These are phyloP conservation scores for Gypsophila paniculata DNA, from an alignment of 179 eudicot genomes.

Conservation along the genomic window DNA sequence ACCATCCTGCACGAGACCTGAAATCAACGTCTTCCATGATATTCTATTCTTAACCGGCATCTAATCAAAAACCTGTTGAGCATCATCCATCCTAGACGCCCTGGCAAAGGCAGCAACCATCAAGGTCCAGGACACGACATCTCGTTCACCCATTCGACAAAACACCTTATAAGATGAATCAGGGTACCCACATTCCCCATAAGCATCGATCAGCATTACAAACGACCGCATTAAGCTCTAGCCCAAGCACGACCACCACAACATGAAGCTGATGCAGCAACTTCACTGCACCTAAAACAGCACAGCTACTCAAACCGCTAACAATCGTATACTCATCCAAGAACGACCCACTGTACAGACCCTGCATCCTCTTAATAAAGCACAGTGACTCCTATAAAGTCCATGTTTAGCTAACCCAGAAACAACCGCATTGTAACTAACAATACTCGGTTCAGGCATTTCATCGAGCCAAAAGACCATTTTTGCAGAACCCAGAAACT, in stretches of 20 bases:
- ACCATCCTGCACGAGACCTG: slow-evolving; percentile 50
- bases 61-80: slow-evolving; percentile 39
- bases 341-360: slow-evolving; percentile 20
- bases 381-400: slow-evolving; percentile 35
- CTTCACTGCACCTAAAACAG: slow-evolving; percentile 33
- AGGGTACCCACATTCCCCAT: slow-evolving; percentile 56
- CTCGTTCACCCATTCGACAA: slow-evolving; percentile 47
- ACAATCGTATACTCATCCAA: slow-evolving; percentile 58
- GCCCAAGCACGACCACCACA: slow-evolving; percentile 39
- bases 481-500: slow-evolving; percentile 41
- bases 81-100: slow-evolving; percentile 47
- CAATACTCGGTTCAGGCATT: slow-evolving; percentile 65
- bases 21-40: slow-evolving; percentile 74
- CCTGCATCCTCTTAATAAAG: slow-evolving; percentile 48
- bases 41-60: slow-evolving; percentile 55
- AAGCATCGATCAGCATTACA: slow-evolving; percentile 66
- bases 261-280: slow-evolving; percentile 53
- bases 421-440: slow-evolving; percentile 52
- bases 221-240: slow-evolving; percentile 36
- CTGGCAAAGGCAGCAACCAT: slow-evolving; percentile 59
- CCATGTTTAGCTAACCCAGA: slow-evolving; percentile 52
- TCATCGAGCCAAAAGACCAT: slow-evolving; percentile 54
- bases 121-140: slow-evolving; percentile 71
- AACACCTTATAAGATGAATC: slow-evolving; percentile 40
- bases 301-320: slow-evolving; percentile 47